A percentile compares a stretch with the other conserved stretches of the same genome.
phyloP scores from a whole-genome alignment of 73 alveolate genomes.

The Tetrahymena malaccensis region DNA sequence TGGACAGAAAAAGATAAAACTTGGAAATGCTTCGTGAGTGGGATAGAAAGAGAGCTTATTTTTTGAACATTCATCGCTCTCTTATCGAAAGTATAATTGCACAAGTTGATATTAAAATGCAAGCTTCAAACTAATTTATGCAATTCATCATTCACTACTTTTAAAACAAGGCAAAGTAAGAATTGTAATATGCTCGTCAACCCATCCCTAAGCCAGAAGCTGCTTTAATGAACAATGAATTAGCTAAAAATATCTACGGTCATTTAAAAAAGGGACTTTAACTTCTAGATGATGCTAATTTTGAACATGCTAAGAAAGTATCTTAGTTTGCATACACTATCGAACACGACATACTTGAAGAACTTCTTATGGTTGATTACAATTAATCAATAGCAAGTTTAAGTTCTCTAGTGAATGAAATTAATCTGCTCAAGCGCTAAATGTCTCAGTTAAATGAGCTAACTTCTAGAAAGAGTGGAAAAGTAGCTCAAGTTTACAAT shows the following conservation, averaged over 20 bases:
- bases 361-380: neutral
- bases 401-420: neutral
- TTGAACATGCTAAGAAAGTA: neutral
- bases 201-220: neutral
- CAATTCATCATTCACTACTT: neutral
- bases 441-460: neutral
- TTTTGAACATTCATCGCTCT: neutral
- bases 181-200: neutral
- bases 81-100: neutral
- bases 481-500: neutral
- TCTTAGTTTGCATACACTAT: neutral
- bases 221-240: neutral
- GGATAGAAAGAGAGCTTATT: neutral
- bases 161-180: neutral
- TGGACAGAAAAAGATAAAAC: neutral
- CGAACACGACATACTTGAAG: neutral
- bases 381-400: neutral
- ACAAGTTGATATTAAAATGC: neutral
- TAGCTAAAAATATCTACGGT: neutral
- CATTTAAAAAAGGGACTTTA: neutral
- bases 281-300: neutral
- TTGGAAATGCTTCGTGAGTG: neutral
- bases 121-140: neutral
- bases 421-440: neutral
- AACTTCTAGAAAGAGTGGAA: neutral